Evolutionary conservation across 1,284 basidiomycete species (phyloP).

Genomic region (Sporisorium scitamineum): DNA sequence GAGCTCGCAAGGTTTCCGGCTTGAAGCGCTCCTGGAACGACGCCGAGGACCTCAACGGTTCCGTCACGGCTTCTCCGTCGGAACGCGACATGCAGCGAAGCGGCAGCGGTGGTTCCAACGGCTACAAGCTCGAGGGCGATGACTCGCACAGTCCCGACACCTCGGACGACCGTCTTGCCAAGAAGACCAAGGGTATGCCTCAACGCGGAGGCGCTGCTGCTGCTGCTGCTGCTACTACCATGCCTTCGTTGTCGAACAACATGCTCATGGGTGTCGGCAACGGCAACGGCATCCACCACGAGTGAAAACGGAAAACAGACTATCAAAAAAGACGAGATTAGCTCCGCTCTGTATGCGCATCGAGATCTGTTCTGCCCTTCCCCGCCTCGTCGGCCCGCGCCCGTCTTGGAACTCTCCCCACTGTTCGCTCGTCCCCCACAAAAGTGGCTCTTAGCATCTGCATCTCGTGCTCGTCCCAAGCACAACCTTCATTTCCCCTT

Average conservation of each 20-base stretch:
- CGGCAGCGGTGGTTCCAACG: conserved; percentile 41
- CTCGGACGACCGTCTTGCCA: conserved; percentile 40
- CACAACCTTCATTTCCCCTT: not conserved
- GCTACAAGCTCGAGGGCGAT: conserved; percentile 53
- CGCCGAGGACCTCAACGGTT: conserved; percentile 44
- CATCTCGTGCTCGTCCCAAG: not conserved
- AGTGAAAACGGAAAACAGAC: conserved; percentile 13
- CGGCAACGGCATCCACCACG: conserved; percentile 46
- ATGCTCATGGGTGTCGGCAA: conserved; percentile 50
- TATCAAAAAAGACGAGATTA: too few relatives aligned
- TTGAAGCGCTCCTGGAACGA: conserved; percentile 55
- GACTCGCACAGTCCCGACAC: conserved; percentile 48
- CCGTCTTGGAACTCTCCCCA: not conserved
- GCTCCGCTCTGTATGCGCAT: not conserved
- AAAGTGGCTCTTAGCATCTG: not conserved
- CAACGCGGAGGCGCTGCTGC: conserved; percentile 18
- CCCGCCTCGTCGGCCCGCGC: not conserved
- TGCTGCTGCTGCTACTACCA: conserved; percentile 20
- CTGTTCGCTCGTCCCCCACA: not conserved
- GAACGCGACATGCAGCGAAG: conserved; percentile 55
- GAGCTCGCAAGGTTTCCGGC: conserved; percentile 49
- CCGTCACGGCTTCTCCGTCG: conserved; percentile 42
- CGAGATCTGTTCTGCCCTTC: not conserved
- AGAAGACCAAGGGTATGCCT: conserved; percentile 47
- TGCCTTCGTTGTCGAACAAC: conserved; percentile 43